Conservation (phyloP, 768 basidiomycete species). For the Pleurotus cornucopiae region DNA sequence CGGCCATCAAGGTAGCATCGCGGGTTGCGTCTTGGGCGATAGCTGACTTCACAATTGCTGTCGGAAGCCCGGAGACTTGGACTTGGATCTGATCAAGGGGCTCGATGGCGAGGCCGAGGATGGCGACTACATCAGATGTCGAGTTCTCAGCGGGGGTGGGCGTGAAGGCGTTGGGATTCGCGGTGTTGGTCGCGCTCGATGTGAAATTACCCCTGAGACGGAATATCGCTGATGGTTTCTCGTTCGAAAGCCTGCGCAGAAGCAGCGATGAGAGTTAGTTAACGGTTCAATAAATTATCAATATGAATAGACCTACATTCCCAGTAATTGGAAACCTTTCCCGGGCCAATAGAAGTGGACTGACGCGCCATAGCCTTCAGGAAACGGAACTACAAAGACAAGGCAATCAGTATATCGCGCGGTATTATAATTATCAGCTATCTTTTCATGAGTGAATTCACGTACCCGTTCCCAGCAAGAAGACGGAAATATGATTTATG, state of each 20-base stretch:
- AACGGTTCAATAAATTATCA: background rate
- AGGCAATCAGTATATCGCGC: background rate
- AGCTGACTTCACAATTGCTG: constrained; percentile 17
- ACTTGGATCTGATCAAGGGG: constrained; percentile 58
- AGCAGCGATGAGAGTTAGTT: background rate
- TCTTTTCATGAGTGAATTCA: constrained; percentile 4
- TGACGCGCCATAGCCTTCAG: constrained; percentile 78
- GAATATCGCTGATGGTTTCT: constrained; percentile 87
- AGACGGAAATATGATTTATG: constrained; percentile 85
- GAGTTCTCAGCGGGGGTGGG: constrained; percentile 28
- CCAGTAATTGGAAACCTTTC: constrained; percentile 80
- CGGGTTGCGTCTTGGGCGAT: constrained; percentile 18
- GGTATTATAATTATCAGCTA: constrained; percentile 6
- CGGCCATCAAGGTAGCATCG: constrained; percentile 57
- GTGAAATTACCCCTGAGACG: constrained; percentile 67
- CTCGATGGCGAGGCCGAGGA: constrained; percentile 79
- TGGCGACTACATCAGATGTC: constrained; percentile 53
- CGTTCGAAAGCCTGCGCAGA: constrained; percentile 71
- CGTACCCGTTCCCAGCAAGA: constrained; percentile 74
- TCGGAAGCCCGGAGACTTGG: constrained; percentile 50
- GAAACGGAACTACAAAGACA: constrained; percentile 57
- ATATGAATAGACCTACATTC: constrained; percentile 53
- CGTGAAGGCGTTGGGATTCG: constrained; percentile 34
- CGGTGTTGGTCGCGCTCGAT: constrained; percentile 26
- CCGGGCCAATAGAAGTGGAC: constrained; percentile 88